A percentile compares a stretch with the other conserved stretches of the same genome.
These are phyloP conservation scores for Candida oleophila DNA, from an alignment of 805 yeast genomes.

Conservation along the genomic window DNA sequence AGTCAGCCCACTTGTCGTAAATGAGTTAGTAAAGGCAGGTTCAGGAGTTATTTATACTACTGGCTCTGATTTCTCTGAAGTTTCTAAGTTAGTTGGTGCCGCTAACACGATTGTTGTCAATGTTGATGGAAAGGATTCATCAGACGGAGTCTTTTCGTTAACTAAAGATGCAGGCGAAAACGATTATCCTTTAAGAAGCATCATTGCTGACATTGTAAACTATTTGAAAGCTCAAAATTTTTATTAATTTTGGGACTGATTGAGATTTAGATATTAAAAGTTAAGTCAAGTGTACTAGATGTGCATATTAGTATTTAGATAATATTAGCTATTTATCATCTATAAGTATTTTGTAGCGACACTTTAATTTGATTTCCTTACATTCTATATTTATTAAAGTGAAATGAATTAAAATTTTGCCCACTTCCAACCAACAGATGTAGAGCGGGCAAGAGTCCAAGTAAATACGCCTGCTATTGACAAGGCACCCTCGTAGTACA, in stretches of 20 bases:
- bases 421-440: conserved; percentile 44
- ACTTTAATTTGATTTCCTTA: neutral
- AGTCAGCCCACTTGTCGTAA: conserved; percentile 55
- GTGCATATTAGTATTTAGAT: neutral
- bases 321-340: neutral
- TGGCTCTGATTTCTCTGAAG: conserved; percentile 46
- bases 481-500: conserved; percentile 43
- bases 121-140: conserved; percentile 14
- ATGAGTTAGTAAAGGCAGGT: conserved; percentile 85
- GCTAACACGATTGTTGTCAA: conserved; percentile 53
- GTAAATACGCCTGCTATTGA: conserved; percentile 35
- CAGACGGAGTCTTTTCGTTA: conserved; percentile 12
- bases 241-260: conserved; percentile 37
- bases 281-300: neutral
- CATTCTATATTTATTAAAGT: neutral
- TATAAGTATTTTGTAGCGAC: neutral
- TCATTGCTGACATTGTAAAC: conserved; percentile 70
- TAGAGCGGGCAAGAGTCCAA: conserved; percentile 45
- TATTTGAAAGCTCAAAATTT: conserved; percentile 82
- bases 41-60: conserved; percentile 75
- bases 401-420: conserved; percentile 19
- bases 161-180: conserved; percentile 9
- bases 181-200: conserved; percentile 27
- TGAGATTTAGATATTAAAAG: neutral
- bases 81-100: conserved; percentile 60